Evolutionary conservation across 495 filamentous ascomycete species (phyloP), one percentile per base, ranked within the genome.

Genomic region (Penicillium crystallinum): DNA sequence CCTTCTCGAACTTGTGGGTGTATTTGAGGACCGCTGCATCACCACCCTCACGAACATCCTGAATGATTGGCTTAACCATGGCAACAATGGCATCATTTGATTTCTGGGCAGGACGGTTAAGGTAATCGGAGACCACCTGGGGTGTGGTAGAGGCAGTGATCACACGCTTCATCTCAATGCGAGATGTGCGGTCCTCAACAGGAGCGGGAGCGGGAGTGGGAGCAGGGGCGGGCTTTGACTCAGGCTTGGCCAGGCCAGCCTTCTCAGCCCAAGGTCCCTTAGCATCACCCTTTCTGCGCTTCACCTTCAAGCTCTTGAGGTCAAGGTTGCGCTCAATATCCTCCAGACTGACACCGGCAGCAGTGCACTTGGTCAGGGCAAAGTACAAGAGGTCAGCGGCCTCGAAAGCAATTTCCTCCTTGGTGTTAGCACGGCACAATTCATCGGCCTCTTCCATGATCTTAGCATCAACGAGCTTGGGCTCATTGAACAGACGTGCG

Each of bases 361-460:
- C 78, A 39, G 91, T 77, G 50, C 90, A 95, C 67, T 88, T 93
- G 6, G 93, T 89, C 21, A 98, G 68, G 8, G 95, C 89, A 73
- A 98, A 98, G 74, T 97, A 98, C 19, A 98, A 80, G 46, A 98
- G 75, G 64, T 98, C 93, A 12, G 92, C 93, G 2, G 93, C 90
- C 70, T 98, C 93, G 45, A 93, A 93, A 12, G 93, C 87, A 40
- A 97, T 78, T 17, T 97, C 89, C 46, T 91, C 77, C 46, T 89
- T 88, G 10, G 81, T 84, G 33, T 77, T 79, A 12, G 93, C 93
- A 43, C 88, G 80, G 72, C 93, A 97, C 25, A 98, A 74, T 71
- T 98, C 93, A 54, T 90, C 86, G 2, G 93, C 93, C 66, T 98
- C 93, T 70, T 98, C 93, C 86, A 96, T 93, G 36, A 98, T 96